Evolutionary conservation across 1,139 yeast species (phyloP).

Genomic region (Zygoascus meyerae): DNA sequence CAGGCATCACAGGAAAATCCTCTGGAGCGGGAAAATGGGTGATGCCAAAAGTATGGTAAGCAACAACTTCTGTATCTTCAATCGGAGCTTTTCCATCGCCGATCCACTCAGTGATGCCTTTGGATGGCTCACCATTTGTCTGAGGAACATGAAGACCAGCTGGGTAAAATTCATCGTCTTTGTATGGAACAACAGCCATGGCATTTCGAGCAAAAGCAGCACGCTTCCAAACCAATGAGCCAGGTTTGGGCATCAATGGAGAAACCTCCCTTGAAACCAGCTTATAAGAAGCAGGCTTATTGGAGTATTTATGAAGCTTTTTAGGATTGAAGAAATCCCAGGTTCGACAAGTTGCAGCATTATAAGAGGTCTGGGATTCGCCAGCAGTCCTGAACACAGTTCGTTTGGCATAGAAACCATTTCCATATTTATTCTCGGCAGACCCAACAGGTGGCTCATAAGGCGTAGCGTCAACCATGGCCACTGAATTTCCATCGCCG

Average conservation of each 20-base stretch:
- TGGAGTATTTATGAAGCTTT: slow-evolving; percentile 59
- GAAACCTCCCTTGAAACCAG: slow-evolving; percentile 74
- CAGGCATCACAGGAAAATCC: slow-evolving; percentile 87
- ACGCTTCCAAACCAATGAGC: slow-evolving; percentile 70
- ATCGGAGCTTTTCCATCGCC: slow-evolving; percentile 30
- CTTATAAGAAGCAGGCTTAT: slow-evolving; percentile 70
- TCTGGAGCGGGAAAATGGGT: slow-evolving; percentile 87
- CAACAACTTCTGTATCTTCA: slow-evolving; percentile 51
- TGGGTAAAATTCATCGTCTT: slow-evolving; percentile 59
- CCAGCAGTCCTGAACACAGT: slow-evolving; percentile 57
- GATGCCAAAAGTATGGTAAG: slow-evolving; percentile 77
- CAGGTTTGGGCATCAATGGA: slow-evolving; percentile 64
- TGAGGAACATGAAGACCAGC: slow-evolving; percentile 56
- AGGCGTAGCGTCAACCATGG: slow-evolving; percentile 60
- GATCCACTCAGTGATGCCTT: slow-evolving; percentile 50
- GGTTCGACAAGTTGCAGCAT: slow-evolving; percentile 58
- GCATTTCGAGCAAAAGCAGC: slow-evolving; percentile 74
- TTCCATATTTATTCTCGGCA: slow-evolving; percentile 39
- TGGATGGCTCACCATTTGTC: slow-evolving; percentile 62
- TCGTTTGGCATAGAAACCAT: slow-evolving; percentile 64
- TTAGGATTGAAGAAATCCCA: slow-evolving; percentile 78
- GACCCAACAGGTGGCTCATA: slow-evolving; percentile 39
- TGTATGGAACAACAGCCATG: slow-evolving; percentile 66
- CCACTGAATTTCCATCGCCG: slow-evolving; percentile 76
- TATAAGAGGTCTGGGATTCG: slow-evolving; percentile 61